Evolutionary conservation across 2,329 filamentous ascomycete species (phyloP), one percentile per base, ranked within the genome.

Genomic region (Hypoxylon sp.): DNA sequence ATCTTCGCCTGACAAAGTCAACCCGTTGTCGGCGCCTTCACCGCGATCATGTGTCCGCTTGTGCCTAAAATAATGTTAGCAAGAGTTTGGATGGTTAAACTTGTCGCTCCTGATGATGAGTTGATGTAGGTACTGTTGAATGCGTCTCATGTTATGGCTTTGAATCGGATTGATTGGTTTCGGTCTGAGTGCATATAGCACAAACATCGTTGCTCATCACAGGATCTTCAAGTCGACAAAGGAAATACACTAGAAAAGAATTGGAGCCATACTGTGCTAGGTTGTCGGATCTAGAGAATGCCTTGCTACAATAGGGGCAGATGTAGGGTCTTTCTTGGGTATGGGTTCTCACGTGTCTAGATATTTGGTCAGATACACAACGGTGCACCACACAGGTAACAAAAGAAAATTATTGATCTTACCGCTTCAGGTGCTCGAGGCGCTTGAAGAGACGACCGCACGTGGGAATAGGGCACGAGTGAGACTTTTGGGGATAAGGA

Each of bases 281-380:
- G 81, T 99, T 99, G 85, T 99, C 96, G 78, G 95, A 98, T 83
- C 96, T 88, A 67, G 96, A 98, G 82, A 99, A 99, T 73, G 95
- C 95, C 87, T 98, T 98, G 87, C 93, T 97, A 89, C 96, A 99
- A 82, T 97, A 91, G 75, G 93, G 92, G 88, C 96, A 99, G 79
- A 97, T 91, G 83, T 99, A 99, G 75, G 96, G 96, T 84, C 95
- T 93, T 86, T 99, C 96, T 87, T 99, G 96, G 63, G 96, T 99
- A 87, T 99, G 96, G 78, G 96, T 99, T 84, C 96, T 93, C 81
- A 99, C 96, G 85, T 99, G 96, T 87, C 94, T 97, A 88, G 80
- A 85, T 80, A 78, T 79, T 79, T 78, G 77, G 81, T 84, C 78
- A 84, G 83, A 84, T 83, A 80, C 76, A 80, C 74, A 77, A 78